Conservation (phyloP, 768 basidiomycete genomes). For the Pleurotus djamor region DNA sequence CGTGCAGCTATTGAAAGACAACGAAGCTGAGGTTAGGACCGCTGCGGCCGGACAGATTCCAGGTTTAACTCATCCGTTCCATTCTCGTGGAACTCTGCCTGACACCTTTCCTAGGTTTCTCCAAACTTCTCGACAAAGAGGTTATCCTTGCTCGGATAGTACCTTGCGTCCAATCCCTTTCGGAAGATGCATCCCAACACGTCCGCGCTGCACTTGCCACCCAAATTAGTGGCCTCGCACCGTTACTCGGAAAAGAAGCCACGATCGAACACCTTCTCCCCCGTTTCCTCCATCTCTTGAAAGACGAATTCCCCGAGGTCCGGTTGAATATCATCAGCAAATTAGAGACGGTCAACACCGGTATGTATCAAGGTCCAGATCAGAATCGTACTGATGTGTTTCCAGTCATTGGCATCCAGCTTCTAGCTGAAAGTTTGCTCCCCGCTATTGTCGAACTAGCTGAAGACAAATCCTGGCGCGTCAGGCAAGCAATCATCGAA, state of each 20-base stretch:
- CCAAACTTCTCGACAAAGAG: constrained; percentile 90
- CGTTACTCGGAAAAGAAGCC: constrained; percentile 87
- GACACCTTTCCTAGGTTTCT: constrained; percentile 64
- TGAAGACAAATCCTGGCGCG: constrained; percentile 99
- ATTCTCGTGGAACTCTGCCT: constrained; percentile 3
- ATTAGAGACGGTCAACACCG: constrained; percentile 91
- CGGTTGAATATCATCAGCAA: constrained; percentile 98
- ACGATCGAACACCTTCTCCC: constrained; percentile 97
- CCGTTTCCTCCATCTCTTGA: constrained; percentile 92
- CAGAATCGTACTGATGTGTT: constrained; percentile 7
- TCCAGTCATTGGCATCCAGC: constrained; percentile 95
- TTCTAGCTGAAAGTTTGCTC: constrained; percentile 90
- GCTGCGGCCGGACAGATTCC: constrained; percentile 97
- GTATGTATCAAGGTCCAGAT: constrained; percentile 39
- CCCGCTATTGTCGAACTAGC: constrained; percentile 98
- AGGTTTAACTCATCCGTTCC: constrained; percentile 46
- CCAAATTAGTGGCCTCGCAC: constrained; percentile 95
- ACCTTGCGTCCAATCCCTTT: constrained; percentile 92
- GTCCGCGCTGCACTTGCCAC: constrained; percentile 95
- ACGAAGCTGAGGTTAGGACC: constrained; percentile 97
- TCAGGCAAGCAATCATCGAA: constrained; percentile 99
- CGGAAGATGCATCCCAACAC: constrained; percentile 93
- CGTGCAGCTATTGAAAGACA: constrained; percentile 93
- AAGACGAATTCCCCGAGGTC: constrained; percentile 99
- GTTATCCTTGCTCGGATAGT: constrained; percentile 91